Evolutionary conservation across 2,329 filamentous ascomycete species (phyloP).

Genomic region (Xylaria sp.): DNA sequence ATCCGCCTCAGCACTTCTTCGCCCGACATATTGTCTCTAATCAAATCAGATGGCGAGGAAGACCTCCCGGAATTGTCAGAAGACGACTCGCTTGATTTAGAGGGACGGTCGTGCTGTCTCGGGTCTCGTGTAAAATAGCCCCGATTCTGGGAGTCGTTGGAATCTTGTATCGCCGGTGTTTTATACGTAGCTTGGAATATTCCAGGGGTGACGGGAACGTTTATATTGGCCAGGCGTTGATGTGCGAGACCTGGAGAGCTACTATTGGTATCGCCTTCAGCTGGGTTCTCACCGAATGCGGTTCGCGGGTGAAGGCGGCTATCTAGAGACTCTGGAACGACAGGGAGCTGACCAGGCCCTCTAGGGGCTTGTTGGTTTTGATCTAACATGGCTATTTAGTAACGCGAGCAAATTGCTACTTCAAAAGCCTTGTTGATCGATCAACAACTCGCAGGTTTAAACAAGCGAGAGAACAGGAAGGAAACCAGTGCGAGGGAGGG

Average conservation of each 20-base stretch:
- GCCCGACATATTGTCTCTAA: slow-evolving; percentile 45
- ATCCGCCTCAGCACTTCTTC: slow-evolving; percentile 51
- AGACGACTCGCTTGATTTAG: slow-evolving; percentile 32
- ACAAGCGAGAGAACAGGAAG: neutral
- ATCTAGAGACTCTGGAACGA: slow-evolving; percentile 25
- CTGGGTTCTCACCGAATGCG: neutral
- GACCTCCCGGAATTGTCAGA: slow-evolving; percentile 30
- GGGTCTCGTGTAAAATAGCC: slow-evolving; percentile 44
- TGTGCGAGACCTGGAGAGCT: slow-evolving; percentile 42
- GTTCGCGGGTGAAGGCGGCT: slow-evolving; percentile 29
- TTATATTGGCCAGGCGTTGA: slow-evolving; percentile 41
- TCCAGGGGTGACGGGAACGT: slow-evolving; percentile 50
- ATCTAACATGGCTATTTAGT: slow-evolving; percentile 37
- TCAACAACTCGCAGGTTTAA: neutral
- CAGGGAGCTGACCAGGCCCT: slow-evolving; percentile 1
- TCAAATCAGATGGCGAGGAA: slow-evolving; percentile 31
- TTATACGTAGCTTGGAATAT: slow-evolving; percentile 44
- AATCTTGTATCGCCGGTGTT: slow-evolving; percentile 27
- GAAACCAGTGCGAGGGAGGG: neutral
- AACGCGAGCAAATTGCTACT: neutral
- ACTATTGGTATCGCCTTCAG: neutral
- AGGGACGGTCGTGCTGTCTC: slow-evolving; percentile 30
- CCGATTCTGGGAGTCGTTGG: slow-evolving; percentile 29
- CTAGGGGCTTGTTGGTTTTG: slow-evolving; percentile 11
- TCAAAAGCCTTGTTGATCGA: neutral